Conservation (phyloP, 176 grass and related monocot species). For the Alloteropsis semialata region DNA sequence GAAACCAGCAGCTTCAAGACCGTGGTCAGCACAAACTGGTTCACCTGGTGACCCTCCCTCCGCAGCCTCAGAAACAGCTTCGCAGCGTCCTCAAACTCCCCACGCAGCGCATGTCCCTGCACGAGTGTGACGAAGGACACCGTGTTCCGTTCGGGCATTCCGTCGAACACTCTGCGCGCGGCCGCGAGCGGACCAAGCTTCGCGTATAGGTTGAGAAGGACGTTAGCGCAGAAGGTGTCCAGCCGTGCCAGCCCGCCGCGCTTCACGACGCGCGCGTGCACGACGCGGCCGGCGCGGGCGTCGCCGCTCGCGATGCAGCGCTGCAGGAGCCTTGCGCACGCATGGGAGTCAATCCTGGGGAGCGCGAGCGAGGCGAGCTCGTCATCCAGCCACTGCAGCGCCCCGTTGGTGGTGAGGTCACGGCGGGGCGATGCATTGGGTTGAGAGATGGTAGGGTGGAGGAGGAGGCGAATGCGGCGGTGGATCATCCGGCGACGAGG, state of each 20-base stretch:
- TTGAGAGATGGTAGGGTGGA: neutral
- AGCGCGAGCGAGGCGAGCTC: constrained; percentile 37
- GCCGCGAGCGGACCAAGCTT: constrained; percentile 5
- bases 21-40: constrained; percentile 43
- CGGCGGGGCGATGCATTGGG: neutral
- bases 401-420: neutral
- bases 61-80: constrained; percentile 17
- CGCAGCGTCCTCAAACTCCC: neutral
- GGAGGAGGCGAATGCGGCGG: neutral
- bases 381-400: constrained; percentile 43
- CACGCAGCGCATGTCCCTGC: neutral
- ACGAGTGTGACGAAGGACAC: constrained; percentile 42
- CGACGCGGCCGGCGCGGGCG: constrained; percentile 22
- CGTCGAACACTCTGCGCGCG: constrained; percentile 38
- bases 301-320: constrained; percentile 24
- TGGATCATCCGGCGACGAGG: neutral
- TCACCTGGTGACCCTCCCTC: constrained; percentile 42
- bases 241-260: constrained; percentile 18
- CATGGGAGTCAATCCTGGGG: constrained; percentile 23
- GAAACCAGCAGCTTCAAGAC: constrained; percentile 31
- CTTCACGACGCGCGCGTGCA: constrained; percentile 26
- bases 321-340: constrained; percentile 43
- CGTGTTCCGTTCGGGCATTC: constrained; percentile 32
- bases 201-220: constrained; percentile 39
- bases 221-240: constrained; percentile 41